Evolutionary conservation across 352 stramenopile genomes (phyloP), one percentile per base, ranked within the genome.

Genomic region (Phytopythium montanum): DNA sequence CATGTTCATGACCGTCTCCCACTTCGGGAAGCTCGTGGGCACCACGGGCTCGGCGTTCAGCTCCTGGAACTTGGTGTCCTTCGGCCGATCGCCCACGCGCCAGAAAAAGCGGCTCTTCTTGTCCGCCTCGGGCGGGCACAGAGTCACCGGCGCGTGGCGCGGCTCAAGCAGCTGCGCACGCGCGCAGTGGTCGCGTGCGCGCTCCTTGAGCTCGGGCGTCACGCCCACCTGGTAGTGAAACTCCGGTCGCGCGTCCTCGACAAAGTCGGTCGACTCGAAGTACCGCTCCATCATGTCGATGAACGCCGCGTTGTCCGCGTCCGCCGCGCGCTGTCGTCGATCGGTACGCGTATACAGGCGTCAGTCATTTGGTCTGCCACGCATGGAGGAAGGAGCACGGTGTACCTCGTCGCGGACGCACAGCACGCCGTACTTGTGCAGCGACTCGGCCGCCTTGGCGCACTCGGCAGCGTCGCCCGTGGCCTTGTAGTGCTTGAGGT

Each of bases 21-120:
- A 98, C 68, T 97, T 83, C 6, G 83, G 79, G 55, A 97, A 97
- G 6, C 64, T 74, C 42, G 73, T 79, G 0, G 92, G 92, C 23
- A 97, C 66, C 38, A 97, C 90, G 0, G 87, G 86, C 39, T 94
- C 81, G 14, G 88, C 82, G 57, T 97, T 97, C 10, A 97, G 73
- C 64, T 95, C 79, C 12, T 69, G 29, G 56, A 96, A 97, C 52
- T 88, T 73, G 53, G 87, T 92, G 54, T 74, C 70, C 72, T 81
- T 42, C 7, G 85, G 86, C n/a, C 82, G 84, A 36, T 91, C 76
- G 26, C 89, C 92, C 28, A 97, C 76, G 57, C 91, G 87, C 92
- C 92, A 98, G 70, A 98, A 98, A 74, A 97, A 98, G 55, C 92
- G 86, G 72, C 91, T 97, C 75, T 98, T 98, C 65, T 94, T 91